phyloP scores from a whole-genome alignment of 371 early-diverging fungal species.

The Mucor piriformis region DNA sequence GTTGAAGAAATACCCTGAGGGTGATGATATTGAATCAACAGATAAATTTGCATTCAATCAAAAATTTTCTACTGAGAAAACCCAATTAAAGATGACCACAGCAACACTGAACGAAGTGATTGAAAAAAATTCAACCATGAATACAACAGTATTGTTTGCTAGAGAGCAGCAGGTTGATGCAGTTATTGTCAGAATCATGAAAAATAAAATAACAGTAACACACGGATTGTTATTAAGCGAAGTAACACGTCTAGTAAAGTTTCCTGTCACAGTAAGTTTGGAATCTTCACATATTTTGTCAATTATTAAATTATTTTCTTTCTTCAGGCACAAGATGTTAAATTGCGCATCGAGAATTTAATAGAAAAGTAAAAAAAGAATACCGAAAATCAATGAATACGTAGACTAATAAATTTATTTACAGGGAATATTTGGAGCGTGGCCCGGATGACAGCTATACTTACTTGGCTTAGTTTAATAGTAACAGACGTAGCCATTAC shows the following conservation, averaged over 20 bases:
- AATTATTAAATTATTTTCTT: not conserved
- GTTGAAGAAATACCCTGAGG: conserved; percentile 65
- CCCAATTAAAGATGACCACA: conserved; percentile 83
- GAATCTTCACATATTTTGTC: not conserved
- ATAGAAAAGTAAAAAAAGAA: conserved; percentile 67
- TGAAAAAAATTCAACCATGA: conserved; percentile 73
- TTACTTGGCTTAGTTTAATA: conserved; percentile 25
- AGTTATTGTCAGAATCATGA: conserved; percentile 94
- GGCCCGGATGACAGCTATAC: conserved; percentile 29
- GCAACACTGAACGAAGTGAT: conserved; percentile 83
- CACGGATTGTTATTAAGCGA: conserved; percentile 76
- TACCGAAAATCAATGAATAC: not conserved
- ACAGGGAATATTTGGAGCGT: conserved; percentile 42
- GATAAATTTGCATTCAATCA: conserved; percentile 75
- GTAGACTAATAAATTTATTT: not conserved
- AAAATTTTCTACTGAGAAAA: conserved; percentile 62
- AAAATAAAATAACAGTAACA: conserved; percentile 69
- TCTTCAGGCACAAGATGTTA: conserved; percentile 70
- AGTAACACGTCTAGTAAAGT: conserved; percentile 76
- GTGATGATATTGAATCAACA: conserved; percentile 55
- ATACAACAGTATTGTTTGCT: conserved; percentile 74
- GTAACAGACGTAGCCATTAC: not conserved
- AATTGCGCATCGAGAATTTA: conserved; percentile 87
- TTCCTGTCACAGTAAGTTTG: conserved; percentile 70
- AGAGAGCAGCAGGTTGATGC: conserved; percentile 84